A percentile compares a stretch with the other conserved stretches of the same genome.
These are phyloP conservation scores for Fusarium tjaetaba DNA, from an alignment of 2,329 filamentous ascomycete genomes.

Conservation along the genomic window DNA sequence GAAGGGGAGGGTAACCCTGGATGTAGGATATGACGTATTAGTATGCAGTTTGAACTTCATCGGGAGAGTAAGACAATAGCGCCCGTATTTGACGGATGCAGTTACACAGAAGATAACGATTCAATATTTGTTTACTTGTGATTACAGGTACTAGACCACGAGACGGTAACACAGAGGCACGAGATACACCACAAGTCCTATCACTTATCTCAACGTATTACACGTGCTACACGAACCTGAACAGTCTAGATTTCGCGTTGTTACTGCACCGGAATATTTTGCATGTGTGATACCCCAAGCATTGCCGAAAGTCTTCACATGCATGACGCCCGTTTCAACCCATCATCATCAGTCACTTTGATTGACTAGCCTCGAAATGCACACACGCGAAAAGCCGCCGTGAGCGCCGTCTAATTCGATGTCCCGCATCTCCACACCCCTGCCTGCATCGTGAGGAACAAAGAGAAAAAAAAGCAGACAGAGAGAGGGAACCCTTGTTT, in stretches of 20 bases:
- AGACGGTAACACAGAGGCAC: not conserved
- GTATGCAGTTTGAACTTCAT: conserved; percentile 18
- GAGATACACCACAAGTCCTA: not conserved
- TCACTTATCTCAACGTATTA: not conserved
- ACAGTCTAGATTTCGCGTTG: not conserved
- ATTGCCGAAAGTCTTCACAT: conserved; percentile 24
- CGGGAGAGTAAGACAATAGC: conserved; percentile 4
- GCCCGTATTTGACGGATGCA: conserved; percentile 1
- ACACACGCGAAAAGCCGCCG: conserved; percentile 12
- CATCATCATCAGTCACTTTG: not conserved
- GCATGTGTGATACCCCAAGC: not conserved
- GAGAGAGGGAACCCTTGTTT: not conserved
- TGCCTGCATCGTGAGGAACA: conserved; percentile 12
- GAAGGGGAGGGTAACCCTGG: not conserved
- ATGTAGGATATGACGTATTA: conserved; percentile 29
- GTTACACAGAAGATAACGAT: not conserved
- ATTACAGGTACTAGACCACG: conserved; percentile 2
- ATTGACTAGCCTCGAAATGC: not conserved
- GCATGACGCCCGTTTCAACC: conserved; percentile 12
- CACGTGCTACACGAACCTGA: conserved; percentile 15
- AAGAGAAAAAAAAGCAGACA: not conserved
- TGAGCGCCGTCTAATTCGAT: conserved; percentile 8
- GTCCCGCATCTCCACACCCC: not conserved
- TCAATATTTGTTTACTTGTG: not conserved
- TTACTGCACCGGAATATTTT: conserved; percentile 1